Evolutionary conservation across 345 rosid genomes (phyloP).

Genomic region (Dipteronia dyeriana): DNA sequence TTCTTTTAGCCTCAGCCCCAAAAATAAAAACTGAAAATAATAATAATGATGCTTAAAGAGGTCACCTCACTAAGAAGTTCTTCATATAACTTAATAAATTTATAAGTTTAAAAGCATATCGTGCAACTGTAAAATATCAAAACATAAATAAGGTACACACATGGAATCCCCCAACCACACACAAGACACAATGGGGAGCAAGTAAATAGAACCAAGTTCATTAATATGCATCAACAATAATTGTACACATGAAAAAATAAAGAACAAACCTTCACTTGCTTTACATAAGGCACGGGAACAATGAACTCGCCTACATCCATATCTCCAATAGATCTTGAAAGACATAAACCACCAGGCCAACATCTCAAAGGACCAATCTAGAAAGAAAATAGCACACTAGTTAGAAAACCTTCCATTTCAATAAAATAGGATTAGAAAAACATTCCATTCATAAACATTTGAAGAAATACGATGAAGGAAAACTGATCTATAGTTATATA

Average conservation of each 20-base stretch:
- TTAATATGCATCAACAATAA: conserved; percentile 12
- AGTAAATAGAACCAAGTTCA: conserved; percentile 10
- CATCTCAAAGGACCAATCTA: conserved; percentile 99
- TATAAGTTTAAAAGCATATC: not conserved
- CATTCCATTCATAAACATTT: conserved; percentile 1
- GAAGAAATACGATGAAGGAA: not conserved
- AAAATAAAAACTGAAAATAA: not conserved
- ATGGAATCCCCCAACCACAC: conserved; percentile 13
- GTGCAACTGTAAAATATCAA: not conserved
- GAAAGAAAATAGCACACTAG: conserved; percentile 22
- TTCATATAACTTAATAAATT: not conserved
- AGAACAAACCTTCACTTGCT: conserved; percentile 92
- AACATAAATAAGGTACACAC: not conserved
- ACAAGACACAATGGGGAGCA: not conserved
- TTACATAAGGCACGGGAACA: conserved; percentile 97
- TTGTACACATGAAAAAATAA: conserved; percentile 7
- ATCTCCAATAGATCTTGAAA: conserved; percentile 98
- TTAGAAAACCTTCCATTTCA: conserved; percentile 26
- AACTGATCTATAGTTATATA: not conserved
- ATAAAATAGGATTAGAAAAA: not conserved
- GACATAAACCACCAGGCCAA: conserved; percentile 99
- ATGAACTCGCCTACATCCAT: conserved; percentile 94
- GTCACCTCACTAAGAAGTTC: not conserved
- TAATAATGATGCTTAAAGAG: not conserved
- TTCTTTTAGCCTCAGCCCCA: not conserved